Conservation (phyloP, 495 filamentous ascomycete genomes). For the Mytilinidion resinicola region DNA sequence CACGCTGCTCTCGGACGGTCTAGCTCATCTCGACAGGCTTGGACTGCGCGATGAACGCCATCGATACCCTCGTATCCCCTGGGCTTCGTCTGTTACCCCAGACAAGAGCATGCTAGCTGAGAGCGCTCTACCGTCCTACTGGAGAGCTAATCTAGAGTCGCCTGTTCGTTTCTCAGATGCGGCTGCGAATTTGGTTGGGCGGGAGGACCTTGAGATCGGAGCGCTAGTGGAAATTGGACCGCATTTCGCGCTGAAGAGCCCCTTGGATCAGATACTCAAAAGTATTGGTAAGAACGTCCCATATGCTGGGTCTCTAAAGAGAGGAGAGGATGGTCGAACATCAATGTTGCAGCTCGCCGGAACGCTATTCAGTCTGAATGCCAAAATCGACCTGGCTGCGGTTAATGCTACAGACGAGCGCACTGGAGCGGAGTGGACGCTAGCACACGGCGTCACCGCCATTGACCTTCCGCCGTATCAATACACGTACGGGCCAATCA, state of each 20-base stretch:
- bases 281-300: too few relatives aligned
- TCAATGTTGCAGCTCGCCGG: constrained; percentile 3
- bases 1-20: not conserved
- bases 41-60: not conserved
- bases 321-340: not conserved
- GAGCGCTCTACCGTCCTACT: constrained; percentile 1
- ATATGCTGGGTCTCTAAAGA: too few relatives aligned
- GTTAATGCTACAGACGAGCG: constrained; percentile 10
- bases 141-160: constrained; percentile 10
- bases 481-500: constrained; percentile 11
- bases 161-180: constrained; percentile 14
- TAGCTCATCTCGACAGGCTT: not conserved
- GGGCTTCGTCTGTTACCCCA: constrained; percentile 31
- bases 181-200: not conserved
- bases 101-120: not conserved
- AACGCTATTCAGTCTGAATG: constrained; percentile 5
- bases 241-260: constrained; percentile 7
- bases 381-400: not conserved
- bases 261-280: not conserved
- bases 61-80: too few relatives aligned
- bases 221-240: constrained; percentile 20
- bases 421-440: too few relatives aligned
- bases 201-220: not conserved
- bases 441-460: not conserved
- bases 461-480: constrained; percentile 15